Conservation (phyloP, 2,329 filamentous ascomycete species). For the Cladophialophora yegresii region DNA sequence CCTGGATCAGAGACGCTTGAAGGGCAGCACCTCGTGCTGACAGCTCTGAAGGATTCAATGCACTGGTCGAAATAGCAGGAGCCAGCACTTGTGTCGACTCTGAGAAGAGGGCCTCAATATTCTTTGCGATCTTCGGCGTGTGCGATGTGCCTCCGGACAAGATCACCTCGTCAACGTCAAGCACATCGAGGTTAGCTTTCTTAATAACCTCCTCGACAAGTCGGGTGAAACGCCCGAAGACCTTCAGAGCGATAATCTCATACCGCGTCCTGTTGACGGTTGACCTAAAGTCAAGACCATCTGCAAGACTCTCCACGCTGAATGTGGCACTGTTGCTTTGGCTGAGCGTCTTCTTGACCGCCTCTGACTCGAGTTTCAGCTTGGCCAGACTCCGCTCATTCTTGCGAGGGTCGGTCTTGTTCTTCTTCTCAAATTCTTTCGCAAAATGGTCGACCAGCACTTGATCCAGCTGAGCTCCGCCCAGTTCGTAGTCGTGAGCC, state of each 20-base stretch:
- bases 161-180: conserved; percentile 94
- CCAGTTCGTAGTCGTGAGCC: conserved; percentile 91
- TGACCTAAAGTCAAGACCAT: conserved; percentile 86
- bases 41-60: conserved; percentile 93
- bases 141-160: conserved; percentile 89
- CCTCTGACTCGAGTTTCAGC: conserved; percentile 86
- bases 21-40: conserved; percentile 87
- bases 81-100: conserved; percentile 75
- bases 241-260: conserved; percentile 82
- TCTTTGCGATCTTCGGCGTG: conserved; percentile 86
- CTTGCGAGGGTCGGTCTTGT: conserved; percentile 82
- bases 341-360: conserved; percentile 87
- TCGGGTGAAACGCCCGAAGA: conserved; percentile 83
- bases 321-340: conserved; percentile 86
- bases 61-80: conserved; percentile 72
- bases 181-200: conserved; percentile 87
- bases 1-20: conserved; percentile 89
- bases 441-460: conserved; percentile 94
- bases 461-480: conserved; percentile 82
- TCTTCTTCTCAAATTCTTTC: conserved; percentile 98
- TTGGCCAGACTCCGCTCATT: conserved; percentile 84
- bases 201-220: conserved; percentile 81
- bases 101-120: conserved; percentile 78
- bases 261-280: conserved; percentile 93
- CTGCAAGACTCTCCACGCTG: conserved; percentile 85